Evolutionary conservation across 306 rosid genomes (phyloP), one percentile per base, ranked within the genome.

Genomic region (Vicia faba): DNA sequence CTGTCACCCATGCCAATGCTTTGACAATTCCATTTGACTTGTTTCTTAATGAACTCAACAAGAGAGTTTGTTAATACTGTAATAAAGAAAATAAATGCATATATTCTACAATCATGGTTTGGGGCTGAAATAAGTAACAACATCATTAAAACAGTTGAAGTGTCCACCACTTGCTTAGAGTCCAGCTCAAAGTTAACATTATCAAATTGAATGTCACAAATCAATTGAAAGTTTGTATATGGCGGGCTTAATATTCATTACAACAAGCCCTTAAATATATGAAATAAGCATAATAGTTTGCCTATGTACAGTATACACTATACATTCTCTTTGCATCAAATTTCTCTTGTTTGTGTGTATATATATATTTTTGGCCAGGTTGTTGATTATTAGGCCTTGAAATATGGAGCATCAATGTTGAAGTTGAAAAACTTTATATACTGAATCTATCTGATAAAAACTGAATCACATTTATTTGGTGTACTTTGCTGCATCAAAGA

Each of bases 261-360:
- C 50, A 69, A 57, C 31, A 78, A 78, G 68, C 75, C 82, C 82
- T 61, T 12, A 69, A 70, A 51, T 73, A 60, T 64, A 74, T 77
- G 73, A 71, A 76, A 56, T 78, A 68, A 74, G 51, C 69, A 61
- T 40, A 77, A 66, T 53, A 68, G 59, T 73, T 38, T 78, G 58
- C 71, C 76, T 83, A 73, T 79, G 62, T 77, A 89, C 75, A 61
- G 66, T 61, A 38, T 61, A 18, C 15, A 77, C 58, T 78, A 89
- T 74, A 79, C 66, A 60, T 68, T 73, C 54, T 60, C n/a, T 70
- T 61, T 69, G 69, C 66, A 75, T 81, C 64, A 77, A 70, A 80
- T 68, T 75, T 68, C 77, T 77, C 2, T 80, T 80, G 68, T 77
- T 33, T 33, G 16, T 55, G 6, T 54, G 0, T 23, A 25, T 55